Base-by-base conservation (phyloP, 331 rosid species). In the Dryas integrifolia region DNA sequence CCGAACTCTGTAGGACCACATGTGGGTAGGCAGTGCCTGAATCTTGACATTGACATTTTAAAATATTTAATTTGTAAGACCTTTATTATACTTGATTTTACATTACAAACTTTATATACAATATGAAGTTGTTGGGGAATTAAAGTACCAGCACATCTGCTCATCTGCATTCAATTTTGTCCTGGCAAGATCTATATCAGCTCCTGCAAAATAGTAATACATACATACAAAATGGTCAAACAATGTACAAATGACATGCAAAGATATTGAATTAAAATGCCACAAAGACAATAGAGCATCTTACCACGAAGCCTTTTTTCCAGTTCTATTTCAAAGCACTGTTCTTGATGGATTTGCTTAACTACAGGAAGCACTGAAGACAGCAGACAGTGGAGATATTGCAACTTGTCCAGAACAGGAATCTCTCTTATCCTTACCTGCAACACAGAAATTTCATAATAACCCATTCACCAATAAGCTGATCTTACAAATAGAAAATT, bases 121-220 rank as follows among this genome's bases (percentile, higher is more conserved):
- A 38, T 30, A 30, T 46, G 45, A 48, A 58, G 47, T 48, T 47
- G 51, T 9, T n/a, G 63, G 38, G 4, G 30, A 70, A 15, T 58
- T 24, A 67, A 70, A 63, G 70, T 89, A 92, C 99, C 99, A 95
- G 96, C 99, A 95, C 99, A 95, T 95, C 87, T 88, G 96, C 80
- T 95, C 99, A 79, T 95, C 99, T 77, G 96, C 92, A 82, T 83
- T 91, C 89, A 95, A 82, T 79, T 90, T 85, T 76, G 89, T 83
- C 85, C 99, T 85, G 46, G 89, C 80, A 80, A 95, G 97, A 80
- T 79, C 91, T 71, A 90, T 84, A 15, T 88, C 88, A 15, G 83
- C 74, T 80, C 99, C 99, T 95, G 88, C 72, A 83, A 78, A 58
- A 48, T 51, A 85, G 26, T 76, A 30, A 21, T 21, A 21, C 6